Conservation (phyloP, 1,284 basidiomycete species). For the Waitea zeae region DNA sequence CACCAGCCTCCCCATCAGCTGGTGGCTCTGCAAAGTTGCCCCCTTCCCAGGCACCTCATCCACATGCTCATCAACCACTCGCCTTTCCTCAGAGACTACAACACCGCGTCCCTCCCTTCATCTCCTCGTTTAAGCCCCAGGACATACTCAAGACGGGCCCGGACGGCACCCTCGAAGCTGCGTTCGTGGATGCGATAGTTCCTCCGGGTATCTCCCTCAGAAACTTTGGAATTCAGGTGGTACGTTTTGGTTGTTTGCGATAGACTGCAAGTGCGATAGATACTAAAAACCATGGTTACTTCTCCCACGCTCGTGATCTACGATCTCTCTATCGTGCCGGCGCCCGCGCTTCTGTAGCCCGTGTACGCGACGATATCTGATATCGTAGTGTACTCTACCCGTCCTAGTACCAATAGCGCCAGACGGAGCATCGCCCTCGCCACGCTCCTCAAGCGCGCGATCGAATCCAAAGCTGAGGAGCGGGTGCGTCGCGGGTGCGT, state of each 20-base stretch:
- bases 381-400: constrained; percentile 74
- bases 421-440: constrained; percentile 38
- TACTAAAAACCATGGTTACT: no score
- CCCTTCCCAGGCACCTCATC: no score
- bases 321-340: constrained; percentile 7
- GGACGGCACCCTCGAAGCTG: neutral
- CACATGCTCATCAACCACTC: no score
- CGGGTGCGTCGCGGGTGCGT: constrained; percentile 14
- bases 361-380: constrained; percentile 85
- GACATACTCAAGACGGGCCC: constrained; percentile 17
- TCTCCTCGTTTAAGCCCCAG: constrained; percentile 29
- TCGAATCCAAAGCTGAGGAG: constrained; percentile 35
- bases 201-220: constrained; percentile 61
- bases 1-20: constrained; percentile 10
- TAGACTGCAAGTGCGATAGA: no score
- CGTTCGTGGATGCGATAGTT: constrained; percentile 43
- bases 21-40: no score
- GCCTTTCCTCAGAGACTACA: no score
- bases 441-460: constrained; percentile 36
- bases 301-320: no score
- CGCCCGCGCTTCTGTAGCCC: constrained; percentile 16
- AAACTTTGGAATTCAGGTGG: constrained; percentile 73
- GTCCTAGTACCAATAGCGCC: constrained; percentile 32
- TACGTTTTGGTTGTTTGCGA: no score
- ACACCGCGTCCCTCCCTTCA: no score